Conservation (phyloP, 108 stramenopile genomes). For the Cyclostephanos invisitatus region DNA sequence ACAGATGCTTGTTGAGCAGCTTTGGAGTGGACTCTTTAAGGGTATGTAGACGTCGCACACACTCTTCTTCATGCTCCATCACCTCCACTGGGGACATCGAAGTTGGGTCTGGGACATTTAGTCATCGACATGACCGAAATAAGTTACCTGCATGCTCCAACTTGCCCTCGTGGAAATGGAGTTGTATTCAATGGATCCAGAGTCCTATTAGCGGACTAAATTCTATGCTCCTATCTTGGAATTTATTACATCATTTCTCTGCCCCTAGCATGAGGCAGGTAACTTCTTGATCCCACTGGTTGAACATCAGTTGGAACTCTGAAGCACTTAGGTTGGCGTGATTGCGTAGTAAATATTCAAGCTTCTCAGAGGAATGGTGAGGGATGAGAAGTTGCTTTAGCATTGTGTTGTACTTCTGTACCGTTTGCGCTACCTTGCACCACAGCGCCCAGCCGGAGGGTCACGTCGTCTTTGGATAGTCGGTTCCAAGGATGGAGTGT, state of each 20-base stretch:
- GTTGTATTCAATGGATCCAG: background rate
- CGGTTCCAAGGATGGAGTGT: background rate
- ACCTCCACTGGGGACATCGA: background rate
- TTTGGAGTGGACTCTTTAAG: background rate
- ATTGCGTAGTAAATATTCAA: background rate
- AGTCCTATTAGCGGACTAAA: background rate
- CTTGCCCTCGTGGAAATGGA: background rate
- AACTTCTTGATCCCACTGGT: background rate
- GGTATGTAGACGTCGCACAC: background rate
- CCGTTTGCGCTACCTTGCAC: background rate
- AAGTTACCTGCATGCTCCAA: background rate
- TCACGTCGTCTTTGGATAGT: background rate
- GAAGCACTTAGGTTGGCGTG: background rate
- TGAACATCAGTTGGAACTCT: background rate
- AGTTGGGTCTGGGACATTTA: background rate
- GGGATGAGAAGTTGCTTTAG: background rate
- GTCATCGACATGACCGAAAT: background rate
- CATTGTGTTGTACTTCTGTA: background rate
- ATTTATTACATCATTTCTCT: slow-evolving; percentile 5
- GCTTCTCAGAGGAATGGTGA: background rate
- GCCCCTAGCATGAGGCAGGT: background rate
- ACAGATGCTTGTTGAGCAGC: background rate
- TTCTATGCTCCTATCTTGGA: background rate
- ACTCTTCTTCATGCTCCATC: background rate
- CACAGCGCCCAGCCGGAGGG: background rate